Percentiles rank a stretch among this genome's conserved stretches.
Conservation (phyloP, 2,329 filamentous ascomycete species). For the Ophiostoma ips region DNA sequence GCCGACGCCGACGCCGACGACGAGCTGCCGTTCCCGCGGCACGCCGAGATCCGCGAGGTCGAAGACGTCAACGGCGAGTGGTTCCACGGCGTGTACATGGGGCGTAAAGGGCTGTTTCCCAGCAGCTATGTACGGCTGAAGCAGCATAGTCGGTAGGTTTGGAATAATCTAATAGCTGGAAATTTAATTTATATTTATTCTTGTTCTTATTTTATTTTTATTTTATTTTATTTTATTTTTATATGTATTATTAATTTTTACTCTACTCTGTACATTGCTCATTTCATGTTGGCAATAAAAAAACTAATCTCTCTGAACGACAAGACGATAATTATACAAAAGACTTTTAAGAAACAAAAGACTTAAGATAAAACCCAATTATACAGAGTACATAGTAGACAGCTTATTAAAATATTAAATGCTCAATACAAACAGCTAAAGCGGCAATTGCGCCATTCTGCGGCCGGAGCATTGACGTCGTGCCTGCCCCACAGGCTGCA, state of each 20-base stretch:
- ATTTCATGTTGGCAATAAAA: too few relatives aligned
- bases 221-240: background rate
- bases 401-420: too few relatives aligned
- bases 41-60: constrained; percentile 69
- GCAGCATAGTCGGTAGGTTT: background rate
- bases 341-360: too few relatives aligned
- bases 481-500: constrained; percentile 2
- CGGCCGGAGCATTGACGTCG: constrained; percentile 3
- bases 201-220: background rate
- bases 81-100: constrained; percentile 79
- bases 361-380: too few relatives aligned
- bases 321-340: too few relatives aligned
- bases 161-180: too few relatives aligned
- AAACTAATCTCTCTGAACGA: too few relatives aligned
- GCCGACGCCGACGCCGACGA: constrained; percentile 52
- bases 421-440: too few relatives aligned
- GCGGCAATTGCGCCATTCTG: constrained; percentile 11
- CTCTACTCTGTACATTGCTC: too few relatives aligned
- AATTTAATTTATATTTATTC: background rate
- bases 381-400: too few relatives aligned
- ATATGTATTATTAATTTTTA: too few relatives aligned
- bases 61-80: constrained; percentile 86
- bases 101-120: constrained; percentile 65
- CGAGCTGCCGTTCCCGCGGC: constrained; percentile 71
- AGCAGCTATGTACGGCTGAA: constrained; percentile 48